These are phyloP conservation scores for Lentinula novae-zelandiae DNA, from an alignment of 1,284 basidiomycete genomes.

Conservation along the genomic window DNA sequence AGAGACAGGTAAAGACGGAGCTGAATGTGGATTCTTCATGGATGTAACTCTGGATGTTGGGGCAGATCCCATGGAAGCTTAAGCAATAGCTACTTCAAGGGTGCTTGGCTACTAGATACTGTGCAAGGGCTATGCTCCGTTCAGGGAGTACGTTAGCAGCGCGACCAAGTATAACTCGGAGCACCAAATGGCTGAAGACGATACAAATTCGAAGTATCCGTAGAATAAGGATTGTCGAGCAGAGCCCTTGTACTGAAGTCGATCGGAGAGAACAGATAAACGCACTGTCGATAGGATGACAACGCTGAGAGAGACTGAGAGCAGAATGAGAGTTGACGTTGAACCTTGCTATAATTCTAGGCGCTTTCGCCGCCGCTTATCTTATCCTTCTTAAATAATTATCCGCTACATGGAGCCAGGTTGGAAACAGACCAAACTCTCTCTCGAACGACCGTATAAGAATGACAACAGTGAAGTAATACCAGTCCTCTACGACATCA, in stretches of 20 bases:
- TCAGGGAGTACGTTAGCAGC: neutral
- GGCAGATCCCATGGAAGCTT: neutral
- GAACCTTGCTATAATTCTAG: neutral
- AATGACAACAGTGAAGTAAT: conserved; percentile 64
- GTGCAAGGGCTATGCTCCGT: neutral
- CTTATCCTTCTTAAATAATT: too few species aligned
- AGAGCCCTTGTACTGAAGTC: too few species aligned
- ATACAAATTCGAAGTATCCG: too few species aligned
- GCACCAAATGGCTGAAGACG: too few species aligned
- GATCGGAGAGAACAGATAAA: too few species aligned
- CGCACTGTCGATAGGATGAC: neutral
- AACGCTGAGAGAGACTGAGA: too few species aligned
- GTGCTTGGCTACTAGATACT: neutral
- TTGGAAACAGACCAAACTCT: conserved; percentile 45
- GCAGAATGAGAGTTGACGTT: neutral
- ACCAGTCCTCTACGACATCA: conserved; percentile 64
- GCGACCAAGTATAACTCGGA: neutral
- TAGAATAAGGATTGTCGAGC: too few species aligned
- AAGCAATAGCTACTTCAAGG: neutral
- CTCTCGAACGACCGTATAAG: conserved; percentile 75
- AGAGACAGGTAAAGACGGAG: conserved; percentile 18
- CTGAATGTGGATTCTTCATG: conserved; percentile 26
- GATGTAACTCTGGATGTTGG: conserved; percentile 17
- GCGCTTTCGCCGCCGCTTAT: too few species aligned
- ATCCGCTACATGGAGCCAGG: neutral